These are phyloP conservation scores for Fusarium euwallaceae DNA, from an alignment of 2,329 filamentous ascomycete species.

Conservation along the genomic window DNA sequence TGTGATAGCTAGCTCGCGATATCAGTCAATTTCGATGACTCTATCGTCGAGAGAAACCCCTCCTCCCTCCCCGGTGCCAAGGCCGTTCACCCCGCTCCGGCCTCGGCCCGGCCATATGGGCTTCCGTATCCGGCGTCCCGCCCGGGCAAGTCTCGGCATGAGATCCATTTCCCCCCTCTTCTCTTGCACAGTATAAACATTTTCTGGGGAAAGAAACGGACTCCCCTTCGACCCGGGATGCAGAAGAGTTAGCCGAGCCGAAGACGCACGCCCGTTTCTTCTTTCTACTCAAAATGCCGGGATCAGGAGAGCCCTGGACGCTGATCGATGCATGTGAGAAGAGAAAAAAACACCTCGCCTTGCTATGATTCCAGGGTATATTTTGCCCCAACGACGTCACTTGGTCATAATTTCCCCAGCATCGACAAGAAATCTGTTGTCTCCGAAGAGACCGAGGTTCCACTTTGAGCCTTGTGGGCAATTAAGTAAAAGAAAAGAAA, in stretches of 20 bases:
- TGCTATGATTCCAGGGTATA: conserved; percentile 5
- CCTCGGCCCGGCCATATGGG: conserved; percentile 37
- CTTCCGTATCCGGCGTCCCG: conserved; percentile 36
- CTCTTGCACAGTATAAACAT: conserved; percentile 34
- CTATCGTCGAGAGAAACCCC: conserved; percentile 1
- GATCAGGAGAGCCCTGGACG: neutral
- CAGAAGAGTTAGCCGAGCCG: conserved; percentile 27
- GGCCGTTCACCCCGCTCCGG: conserved; percentile 29
- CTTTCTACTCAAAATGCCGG: neutral
- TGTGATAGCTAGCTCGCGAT: neutral
- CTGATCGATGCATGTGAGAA: conserved; percentile 11
- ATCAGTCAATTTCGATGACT: conserved; percentile 3
- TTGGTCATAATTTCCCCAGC: neutral
- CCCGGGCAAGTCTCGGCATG: neutral
- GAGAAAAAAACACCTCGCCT: neutral
- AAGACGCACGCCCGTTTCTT: neutral
- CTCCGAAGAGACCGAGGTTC: conserved; percentile 11
- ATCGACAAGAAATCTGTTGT: conserved; percentile 1
- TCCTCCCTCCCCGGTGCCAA: conserved; percentile 31
- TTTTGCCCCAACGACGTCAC: conserved; percentile 38
- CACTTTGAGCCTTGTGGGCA: neutral
- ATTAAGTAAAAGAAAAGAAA: neutral
- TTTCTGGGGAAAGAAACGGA: conserved; percentile 22
- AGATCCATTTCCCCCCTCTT: neutral
- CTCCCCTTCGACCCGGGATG: conserved; percentile 8